Base-by-base conservation (phyloP, 202 grass and related monocot genomes). In the Eragrostis tef region DNA sequence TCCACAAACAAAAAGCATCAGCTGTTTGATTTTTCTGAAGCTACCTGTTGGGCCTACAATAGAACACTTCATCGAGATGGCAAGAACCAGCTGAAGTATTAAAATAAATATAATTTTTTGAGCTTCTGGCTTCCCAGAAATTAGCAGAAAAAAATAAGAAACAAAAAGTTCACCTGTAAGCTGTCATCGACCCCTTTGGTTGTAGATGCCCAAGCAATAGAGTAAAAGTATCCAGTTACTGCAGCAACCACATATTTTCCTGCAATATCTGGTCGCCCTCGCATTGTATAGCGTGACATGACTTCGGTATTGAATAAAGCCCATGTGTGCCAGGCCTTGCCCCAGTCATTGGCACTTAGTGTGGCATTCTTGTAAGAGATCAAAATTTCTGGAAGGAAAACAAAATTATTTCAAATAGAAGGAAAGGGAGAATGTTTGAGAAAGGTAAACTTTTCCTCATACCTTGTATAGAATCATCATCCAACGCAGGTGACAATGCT, bases 251-350 rank as follows among this genome's bases (percentile, higher is more conserved):
- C 95, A 89, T 98, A 98, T 87, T 90, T 91, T 56, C 85, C 92
- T 20, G 89, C 90, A 60, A 91, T 74, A 85, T 93, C 95, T 57
- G 87, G 64, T n/a, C 82, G 77, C 27, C 92, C 87, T 87, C 89
- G 88, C 76, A 86, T 66, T 67, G 92, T 98, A 84, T 98, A 93
- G 62, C 87, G 88, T 71, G 95, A 98, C 95, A 98, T 91, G 66
- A 98, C 95, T 83, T 94, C 95, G 60, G 95, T 98, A 77, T 98
- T 98, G 81, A 98, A 98, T 78, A 98, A 94, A 64, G 95, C 95
- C 95, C 95, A 98, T 48, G 24, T 83, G 58, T 98, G 95, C 95
- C 95, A 98, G 61, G 95, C 95, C 84, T 91, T 98, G 25, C 92
- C 95, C 88, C 90, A 98, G 53, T 98, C 92, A 64, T 94, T 94